Percentiles rank a stretch among this genome's conserved stretches.
Conservation (phyloP, 208 protist species). For the Wallacemonas sp. region DNA sequence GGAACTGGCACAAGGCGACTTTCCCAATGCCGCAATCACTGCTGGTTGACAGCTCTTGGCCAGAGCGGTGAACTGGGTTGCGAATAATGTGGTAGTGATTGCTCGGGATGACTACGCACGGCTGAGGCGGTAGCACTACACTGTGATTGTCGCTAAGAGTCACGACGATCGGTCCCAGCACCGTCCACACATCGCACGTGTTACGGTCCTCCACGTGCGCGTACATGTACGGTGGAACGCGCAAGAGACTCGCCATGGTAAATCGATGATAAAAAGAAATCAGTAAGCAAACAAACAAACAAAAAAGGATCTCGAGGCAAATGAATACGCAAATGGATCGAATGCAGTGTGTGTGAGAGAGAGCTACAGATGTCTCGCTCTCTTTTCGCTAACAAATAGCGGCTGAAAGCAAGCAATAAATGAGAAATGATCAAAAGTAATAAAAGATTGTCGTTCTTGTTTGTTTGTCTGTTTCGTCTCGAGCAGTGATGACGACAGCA, state of each 20-base stretch:
- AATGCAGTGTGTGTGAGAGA: too few species aligned
- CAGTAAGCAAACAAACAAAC: neutral
- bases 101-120: slow-evolving; percentile 75
- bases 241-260: slow-evolving; percentile 37
- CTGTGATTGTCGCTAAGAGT: slow-evolving; percentile 76
- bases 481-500: too few species aligned
- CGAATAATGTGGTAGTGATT: slow-evolving; percentile 87
- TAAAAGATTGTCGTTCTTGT: too few species aligned
- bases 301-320: neutral
- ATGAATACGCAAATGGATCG: neutral
- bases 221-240: slow-evolving; percentile 72
- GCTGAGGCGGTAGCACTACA: slow-evolving; percentile 34
- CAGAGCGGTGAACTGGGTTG: slow-evolving; percentile 75
- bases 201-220: slow-evolving; percentile 85
- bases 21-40: neutral
- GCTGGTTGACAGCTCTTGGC: slow-evolving; percentile 3
- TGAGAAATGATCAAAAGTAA: too few species aligned
- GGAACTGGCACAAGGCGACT: neutral
- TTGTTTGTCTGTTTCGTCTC: too few species aligned
- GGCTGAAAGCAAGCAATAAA: too few species aligned
- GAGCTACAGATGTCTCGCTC: too few species aligned
- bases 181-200: slow-evolving; percentile 75
- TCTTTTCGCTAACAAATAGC: too few species aligned
- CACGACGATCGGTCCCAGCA: slow-evolving; percentile 87
- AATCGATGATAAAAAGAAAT: slow-evolving; percentile 9